These are phyloP conservation scores for Rhizopus sp. DNA, from an alignment of 371 early-diverging fungal genomes.

Conservation along the genomic window DNA sequence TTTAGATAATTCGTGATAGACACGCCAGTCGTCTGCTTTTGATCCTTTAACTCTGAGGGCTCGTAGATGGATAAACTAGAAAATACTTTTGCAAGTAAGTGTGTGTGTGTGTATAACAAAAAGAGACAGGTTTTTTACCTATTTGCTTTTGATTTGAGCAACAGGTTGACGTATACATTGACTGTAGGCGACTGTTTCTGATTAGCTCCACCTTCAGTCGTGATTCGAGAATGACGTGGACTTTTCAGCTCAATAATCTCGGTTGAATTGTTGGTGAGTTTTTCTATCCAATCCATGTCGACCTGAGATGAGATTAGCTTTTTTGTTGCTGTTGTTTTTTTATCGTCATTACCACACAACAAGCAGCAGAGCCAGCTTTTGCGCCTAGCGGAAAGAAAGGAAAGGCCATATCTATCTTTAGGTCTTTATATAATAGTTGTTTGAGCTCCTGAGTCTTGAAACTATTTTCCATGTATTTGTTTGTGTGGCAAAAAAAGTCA, in stretches of 20 bases:
- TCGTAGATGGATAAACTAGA: slow-evolving; percentile 10
- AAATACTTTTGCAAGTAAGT: slow-evolving; percentile 1
- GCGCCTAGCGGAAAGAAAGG: slow-evolving; percentile 60
- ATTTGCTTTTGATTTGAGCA: slow-evolving; percentile 33
- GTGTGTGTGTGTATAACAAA: not conserved
- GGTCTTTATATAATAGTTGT: slow-evolving; percentile 48
- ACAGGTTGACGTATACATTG: slow-evolving; percentile 44
- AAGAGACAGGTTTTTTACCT: slow-evolving; percentile 6
- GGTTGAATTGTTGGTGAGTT: slow-evolving; percentile 13
- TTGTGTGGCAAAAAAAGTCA: too few species aligned
- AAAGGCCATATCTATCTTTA: slow-evolving; percentile 64
- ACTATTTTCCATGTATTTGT: slow-evolving; percentile 32
- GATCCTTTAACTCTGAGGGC: not conserved
- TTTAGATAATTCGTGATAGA: slow-evolving; percentile 10
- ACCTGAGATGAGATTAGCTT: slow-evolving; percentile 25
- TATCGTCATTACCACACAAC: slow-evolving; percentile 56
- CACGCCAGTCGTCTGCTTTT: not conserved
- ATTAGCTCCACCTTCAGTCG: slow-evolving; percentile 12
- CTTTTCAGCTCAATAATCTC: slow-evolving; percentile 20
- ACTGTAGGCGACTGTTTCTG: slow-evolving; percentile 50
- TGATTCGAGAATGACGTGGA: slow-evolving; percentile 21
- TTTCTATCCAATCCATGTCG: slow-evolving; percentile 49
- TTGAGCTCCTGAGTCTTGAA: slow-evolving; percentile 43
- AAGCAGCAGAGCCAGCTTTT: slow-evolving; percentile 55
- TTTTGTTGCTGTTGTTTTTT: not conserved